Conservation (phyloP, 805 yeast genomes). For the Clavispora vitiphila region DNA sequence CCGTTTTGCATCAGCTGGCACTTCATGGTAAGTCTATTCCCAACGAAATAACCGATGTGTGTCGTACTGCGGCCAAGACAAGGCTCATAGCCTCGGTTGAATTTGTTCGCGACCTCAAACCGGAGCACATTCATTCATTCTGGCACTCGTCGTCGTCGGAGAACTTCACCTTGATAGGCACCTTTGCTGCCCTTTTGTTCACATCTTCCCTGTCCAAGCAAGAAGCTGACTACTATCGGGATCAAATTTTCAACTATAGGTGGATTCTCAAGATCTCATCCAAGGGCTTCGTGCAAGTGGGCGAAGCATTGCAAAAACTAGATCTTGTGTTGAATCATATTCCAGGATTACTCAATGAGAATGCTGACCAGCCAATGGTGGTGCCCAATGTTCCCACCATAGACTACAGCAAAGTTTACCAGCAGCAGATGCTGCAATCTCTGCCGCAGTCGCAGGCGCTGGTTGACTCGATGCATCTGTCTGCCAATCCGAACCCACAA, state of each 20-base stretch:
- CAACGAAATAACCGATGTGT: constrained; percentile 44
- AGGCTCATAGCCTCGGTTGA: constrained; percentile 78
- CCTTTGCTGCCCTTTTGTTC: constrained; percentile 78
- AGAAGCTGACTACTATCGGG: constrained; percentile 61
- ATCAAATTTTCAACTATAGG: constrained; percentile 68
- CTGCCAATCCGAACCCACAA: neutral
- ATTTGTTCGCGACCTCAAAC: constrained; percentile 66
- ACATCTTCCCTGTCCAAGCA: constrained; percentile 58
- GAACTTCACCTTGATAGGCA: constrained; percentile 77
- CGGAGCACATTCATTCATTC: constrained; percentile 80
- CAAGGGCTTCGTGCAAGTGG: constrained; percentile 72
- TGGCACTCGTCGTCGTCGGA: constrained; percentile 84
- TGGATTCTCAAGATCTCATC: constrained; percentile 72
- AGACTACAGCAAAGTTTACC: constrained; percentile 13
- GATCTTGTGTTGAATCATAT: constrained; percentile 70
- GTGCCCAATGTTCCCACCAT: constrained; percentile 29
- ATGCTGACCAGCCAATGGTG: constrained; percentile 31
- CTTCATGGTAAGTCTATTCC: constrained; percentile 31
- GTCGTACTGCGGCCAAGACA: constrained; percentile 81
- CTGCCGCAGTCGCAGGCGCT: constrained; percentile 2
- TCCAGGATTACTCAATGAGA: constrained; percentile 56
- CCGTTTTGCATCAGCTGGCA: constrained; percentile 41
- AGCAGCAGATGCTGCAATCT: constrained; percentile 12
- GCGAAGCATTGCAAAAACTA: constrained; percentile 65
- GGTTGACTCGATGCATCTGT: neutral